Evolutionary conservation across 2,329 filamentous ascomycete genomes (phyloP), one percentile per base, ranked within the genome.

Genomic region (Ampelomyces quisqualis): DNA sequence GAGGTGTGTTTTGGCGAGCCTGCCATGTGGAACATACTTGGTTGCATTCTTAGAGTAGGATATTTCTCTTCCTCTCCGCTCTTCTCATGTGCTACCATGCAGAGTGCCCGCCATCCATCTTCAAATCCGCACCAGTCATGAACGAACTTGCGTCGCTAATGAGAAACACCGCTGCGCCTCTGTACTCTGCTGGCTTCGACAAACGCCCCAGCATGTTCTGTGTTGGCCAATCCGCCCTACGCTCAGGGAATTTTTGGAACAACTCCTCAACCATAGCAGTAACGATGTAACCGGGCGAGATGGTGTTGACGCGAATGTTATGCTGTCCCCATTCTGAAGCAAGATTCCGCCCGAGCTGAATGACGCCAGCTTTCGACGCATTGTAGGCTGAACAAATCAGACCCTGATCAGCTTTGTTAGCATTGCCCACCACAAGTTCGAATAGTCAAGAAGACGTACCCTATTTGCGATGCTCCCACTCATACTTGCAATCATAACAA

Each of bases 191-290:
- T 1, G 67, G 67, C 9, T 39, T 53, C 2, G 63, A 67, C 10
- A 70, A 45, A 7, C 66, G 53, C 18, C 62, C 82, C 38, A 95
- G 75, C 88, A 95, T 93, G 69, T 94, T 95, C 69, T 91, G 84
- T 56, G 78, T 84, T 11, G 86, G 81, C 90, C 90, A 95, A 45
- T 83, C 78, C n/a, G 63, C 60, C 40, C 58, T 64, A 21, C 72
- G 75, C 58, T 90, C 86, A 0, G 89, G 89, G 52, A 80, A 86
- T 49, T 85, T 77, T 51, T 82, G 77, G 59, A 95, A 93, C 21
- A 95, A 78, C 43, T 80, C 78, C 63, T 88, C 80, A 1, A 91
- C 87, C 90, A 95, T 95, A 15, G 85, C 81, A 2, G 86, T 90
- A 15, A 86, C 78, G 59, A 90, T 88, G 64, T 90, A 89, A 26